phyloP scores from a whole-genome alignment of 306 rosid species.

The Vicia villosa region DNA sequence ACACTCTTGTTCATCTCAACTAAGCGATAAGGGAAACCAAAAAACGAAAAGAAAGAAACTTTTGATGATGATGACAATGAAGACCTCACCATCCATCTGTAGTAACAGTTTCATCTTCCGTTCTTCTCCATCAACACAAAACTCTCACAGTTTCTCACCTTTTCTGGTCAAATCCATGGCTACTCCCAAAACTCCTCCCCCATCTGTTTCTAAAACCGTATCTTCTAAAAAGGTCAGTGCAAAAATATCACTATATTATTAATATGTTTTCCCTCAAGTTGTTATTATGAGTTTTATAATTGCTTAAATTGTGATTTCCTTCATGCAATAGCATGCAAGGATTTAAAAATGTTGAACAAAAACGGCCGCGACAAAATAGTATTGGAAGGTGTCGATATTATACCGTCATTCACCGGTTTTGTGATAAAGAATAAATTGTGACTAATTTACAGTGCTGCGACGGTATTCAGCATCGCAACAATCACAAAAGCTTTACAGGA shows the following conservation, averaged over 20 bases:
- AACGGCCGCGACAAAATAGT: no score
- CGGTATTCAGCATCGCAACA: no score
- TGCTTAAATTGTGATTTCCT: background rate
- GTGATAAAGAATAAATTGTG: no score
- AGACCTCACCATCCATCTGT: constrained; percentile 45
- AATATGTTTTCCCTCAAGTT: background rate
- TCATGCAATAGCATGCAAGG: background rate
- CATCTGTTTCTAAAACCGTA: constrained; percentile 58
- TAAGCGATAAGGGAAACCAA: constrained; percentile 6
- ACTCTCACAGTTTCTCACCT: constrained; percentile 39
- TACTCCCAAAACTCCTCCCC: constrained; percentile 63
- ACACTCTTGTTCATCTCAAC: background rate
- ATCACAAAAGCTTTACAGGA: no score
- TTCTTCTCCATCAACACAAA: constrained; percentile 13
- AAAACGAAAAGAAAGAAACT: constrained; percentile 8
- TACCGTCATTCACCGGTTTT: no score
- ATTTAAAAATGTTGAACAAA: no score
- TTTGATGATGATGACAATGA: constrained; percentile 90
- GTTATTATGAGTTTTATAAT: background rate
- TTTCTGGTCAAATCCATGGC: constrained; percentile 70
- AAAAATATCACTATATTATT: background rate
- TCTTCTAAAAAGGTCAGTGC: constrained; percentile 66
- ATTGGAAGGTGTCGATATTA: no score
- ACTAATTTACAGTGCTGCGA: no score
- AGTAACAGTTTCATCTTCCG: constrained; percentile 31